Base-by-base conservation (phyloP, 225 moss, liverwort and hornwort genomes). In the Lunularia cruciata region DNA sequence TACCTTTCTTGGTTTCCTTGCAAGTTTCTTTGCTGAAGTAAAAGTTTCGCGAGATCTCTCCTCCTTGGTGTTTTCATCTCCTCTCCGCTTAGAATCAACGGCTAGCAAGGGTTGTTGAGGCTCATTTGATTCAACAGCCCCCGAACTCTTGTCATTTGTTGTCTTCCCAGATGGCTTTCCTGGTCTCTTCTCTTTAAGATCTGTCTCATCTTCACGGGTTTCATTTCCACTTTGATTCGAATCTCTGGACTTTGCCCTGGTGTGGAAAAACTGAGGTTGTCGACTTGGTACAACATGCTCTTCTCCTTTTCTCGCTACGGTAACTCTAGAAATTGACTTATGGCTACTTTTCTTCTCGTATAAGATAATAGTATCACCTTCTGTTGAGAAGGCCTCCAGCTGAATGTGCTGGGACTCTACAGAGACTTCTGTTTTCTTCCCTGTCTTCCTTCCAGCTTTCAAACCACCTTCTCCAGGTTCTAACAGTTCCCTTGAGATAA, bases 1-100 rank as follows among this genome's bases (percentile, higher is more conserved):
- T 32, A 51, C 45, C 68, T 75, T 75, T 48, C 65, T 77, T 42
- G 63, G 65, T 60, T 66, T 77, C 48, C 81, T 66, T 23, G 74
- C 81, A 47, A 77, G 71, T 18, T 77, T 82, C 59, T 74, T 77
- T 3, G 77, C 77, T 48, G 81, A 81, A 8, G n/a, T 67, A 25
- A 67, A 35, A 7, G 70, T 63, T 6, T 59, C 71, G 38, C 67
- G 74, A 57, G n/a, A 18, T 45, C 48, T 74, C 30, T 60, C 75
- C 5, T 68, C 77, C 13, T 64, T 61, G 0, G 26, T 40, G 52
- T 28, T 43, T n/a, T 67, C 67, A 26, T 60, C 56, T 59, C 38
- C 64, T 11, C 36, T 70, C 37, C 33, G 66, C 31, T 47, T 53
- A 27, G 45, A 25, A 8, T 70, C 69, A 55, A 63, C 22, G 38